Evolutionary conservation across 2,329 filamentous ascomycete genomes (phyloP).

Genomic region (Chaetomiaceae sp.): DNA sequence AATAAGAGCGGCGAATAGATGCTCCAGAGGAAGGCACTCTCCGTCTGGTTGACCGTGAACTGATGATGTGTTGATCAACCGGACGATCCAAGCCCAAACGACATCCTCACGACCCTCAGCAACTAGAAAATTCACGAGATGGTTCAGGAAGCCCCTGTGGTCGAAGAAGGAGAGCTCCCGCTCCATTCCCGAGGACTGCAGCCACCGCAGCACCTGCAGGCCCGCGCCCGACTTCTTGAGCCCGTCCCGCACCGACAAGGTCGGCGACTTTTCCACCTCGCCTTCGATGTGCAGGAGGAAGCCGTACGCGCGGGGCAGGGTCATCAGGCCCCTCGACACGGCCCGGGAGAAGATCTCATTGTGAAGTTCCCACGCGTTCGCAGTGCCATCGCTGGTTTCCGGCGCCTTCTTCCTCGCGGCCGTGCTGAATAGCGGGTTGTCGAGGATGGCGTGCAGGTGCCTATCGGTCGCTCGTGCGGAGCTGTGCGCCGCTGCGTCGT

Average conservation of each 20-base stretch:
- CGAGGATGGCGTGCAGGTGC: constrained; percentile 51
- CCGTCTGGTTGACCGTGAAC: too few relatives aligned
- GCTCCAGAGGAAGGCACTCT: not conserved
- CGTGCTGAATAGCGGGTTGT: constrained; percentile 49
- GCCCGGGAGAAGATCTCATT: constrained; percentile 52
- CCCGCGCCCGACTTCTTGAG: constrained; percentile 41
- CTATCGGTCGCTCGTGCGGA: constrained; percentile 37
- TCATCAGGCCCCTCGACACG: constrained; percentile 52
- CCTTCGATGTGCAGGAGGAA: constrained; percentile 45
- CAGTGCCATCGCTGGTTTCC: constrained; percentile 13
- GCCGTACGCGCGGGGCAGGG: constrained; percentile 44
- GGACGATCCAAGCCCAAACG: constrained; percentile 48
- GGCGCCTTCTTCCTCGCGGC: constrained; percentile 26
- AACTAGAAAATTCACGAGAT: constrained; percentile 44
- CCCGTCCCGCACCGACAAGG: constrained; percentile 28
- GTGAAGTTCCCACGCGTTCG: constrained; percentile 33
- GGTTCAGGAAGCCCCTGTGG: constrained; percentile 31
- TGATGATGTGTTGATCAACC: constrained; percentile 27
- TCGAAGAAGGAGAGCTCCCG: constrained; percentile 41
- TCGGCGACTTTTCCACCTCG: constrained; percentile 33
- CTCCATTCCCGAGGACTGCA: constrained; percentile 45
- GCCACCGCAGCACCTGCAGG: constrained; percentile 46
- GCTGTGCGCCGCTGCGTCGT: constrained; percentile 1
- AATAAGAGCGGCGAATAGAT: constrained; percentile 36
- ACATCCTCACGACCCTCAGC: constrained; percentile 46